Base-by-base conservation (phyloP, 2,329 filamentous ascomycete genomes). In the Hypoxylon sp. region DNA sequence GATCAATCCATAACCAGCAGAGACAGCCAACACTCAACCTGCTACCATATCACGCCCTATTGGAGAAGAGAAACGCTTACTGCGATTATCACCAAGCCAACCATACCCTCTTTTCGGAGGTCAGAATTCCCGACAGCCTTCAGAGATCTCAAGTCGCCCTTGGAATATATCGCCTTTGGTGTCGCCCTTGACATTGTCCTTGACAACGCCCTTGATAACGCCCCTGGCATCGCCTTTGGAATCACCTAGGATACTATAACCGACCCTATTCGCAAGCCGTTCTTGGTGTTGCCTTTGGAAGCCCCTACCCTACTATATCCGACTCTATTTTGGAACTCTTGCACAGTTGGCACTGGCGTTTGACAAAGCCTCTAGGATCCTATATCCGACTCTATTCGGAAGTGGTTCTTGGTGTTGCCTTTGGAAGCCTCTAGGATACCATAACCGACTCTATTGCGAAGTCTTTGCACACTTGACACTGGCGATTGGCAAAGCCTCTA, bases 1-100 rank as follows among this genome's bases (percentile, higher is more conserved):
- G 14, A n/a, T 57, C 61, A 21, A 48, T 46, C 45, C 13, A 23
- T 45, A 46, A 10, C 19, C 21, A 53, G 19, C n/a, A 30, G 28
- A 52, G 41, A 21, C 17, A 32, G 13, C 25, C 13, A 25, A 14
- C 21, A 51, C 23, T 43, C 13, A 50, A n/a, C 5, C 14, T 32
- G 32, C 32, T 49, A 19, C 23, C 32, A 28, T 58, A 25, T 11
- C 14, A 32, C 19, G 21, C 38, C 19, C 21, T 7, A 10, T 19
- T 45, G 38, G n/a, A 11, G 23, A 28, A 28, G 13, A n/a, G 38
- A 11, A n/a, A 32, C 13, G 7, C 38, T 9, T 19, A 46, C 38
- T n/a, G 19, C 21, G 30, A 41, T n/a, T 9, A 25, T 14, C 5
- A 19, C 36, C 9, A 43, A 45, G 36, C 5, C 38, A 43, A 9